Evolutionary conservation across 805 yeast species (phyloP).

Genomic region (Saitoella complicata): DNA sequence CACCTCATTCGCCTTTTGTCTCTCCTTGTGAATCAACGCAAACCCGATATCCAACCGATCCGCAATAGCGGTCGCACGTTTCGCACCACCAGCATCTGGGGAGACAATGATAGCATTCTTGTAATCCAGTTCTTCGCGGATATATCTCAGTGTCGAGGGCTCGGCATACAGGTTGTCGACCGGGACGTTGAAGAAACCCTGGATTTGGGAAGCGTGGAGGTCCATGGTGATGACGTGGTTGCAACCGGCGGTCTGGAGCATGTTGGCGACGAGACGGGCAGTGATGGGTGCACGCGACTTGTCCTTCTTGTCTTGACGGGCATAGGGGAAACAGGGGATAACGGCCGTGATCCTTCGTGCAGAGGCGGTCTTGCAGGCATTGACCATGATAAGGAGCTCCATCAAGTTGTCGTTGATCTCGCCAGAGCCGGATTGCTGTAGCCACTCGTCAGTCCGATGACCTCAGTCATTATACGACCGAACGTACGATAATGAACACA

Average conservation of each 20-base stretch:
- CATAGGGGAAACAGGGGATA: slow-evolving; percentile 90
- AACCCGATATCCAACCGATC: slow-evolving; percentile 82
- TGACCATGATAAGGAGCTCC: slow-evolving; percentile 78
- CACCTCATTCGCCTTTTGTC: slow-evolving; percentile 89
- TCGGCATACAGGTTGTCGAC: slow-evolving; percentile 94
- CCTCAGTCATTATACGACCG: too few relatives aligned
- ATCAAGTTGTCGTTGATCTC: slow-evolving; percentile 70
- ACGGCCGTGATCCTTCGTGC: slow-evolving; percentile 90
- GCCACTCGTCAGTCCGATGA: neutral
- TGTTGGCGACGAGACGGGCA: slow-evolving; percentile 82
- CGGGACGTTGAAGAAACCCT: slow-evolving; percentile 89
- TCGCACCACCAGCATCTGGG: slow-evolving; percentile 99
- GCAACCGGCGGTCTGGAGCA: slow-evolving; percentile 87
- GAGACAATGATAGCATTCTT: slow-evolving; percentile 60
- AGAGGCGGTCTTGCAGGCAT: slow-evolving; percentile 91
- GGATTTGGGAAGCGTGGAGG: slow-evolving; percentile 92
- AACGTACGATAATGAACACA: slow-evolving; percentile 7
- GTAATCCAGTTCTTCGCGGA: slow-evolving; percentile 41
- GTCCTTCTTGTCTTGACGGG: slow-evolving; percentile 94
- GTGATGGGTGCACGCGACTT: slow-evolving; percentile 93
- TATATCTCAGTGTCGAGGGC: slow-evolving; percentile 73
- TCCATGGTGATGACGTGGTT: slow-evolving; percentile 94
- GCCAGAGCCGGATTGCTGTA: slow-evolving; percentile 63
- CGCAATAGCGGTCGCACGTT: slow-evolving; percentile 86
- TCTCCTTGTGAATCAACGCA: slow-evolving; percentile 91